Evolutionary conservation across 495 filamentous ascomycete genomes (phyloP), one percentile per base, ranked within the genome.

Genomic region (Neurospora tetrasperma): DNA sequence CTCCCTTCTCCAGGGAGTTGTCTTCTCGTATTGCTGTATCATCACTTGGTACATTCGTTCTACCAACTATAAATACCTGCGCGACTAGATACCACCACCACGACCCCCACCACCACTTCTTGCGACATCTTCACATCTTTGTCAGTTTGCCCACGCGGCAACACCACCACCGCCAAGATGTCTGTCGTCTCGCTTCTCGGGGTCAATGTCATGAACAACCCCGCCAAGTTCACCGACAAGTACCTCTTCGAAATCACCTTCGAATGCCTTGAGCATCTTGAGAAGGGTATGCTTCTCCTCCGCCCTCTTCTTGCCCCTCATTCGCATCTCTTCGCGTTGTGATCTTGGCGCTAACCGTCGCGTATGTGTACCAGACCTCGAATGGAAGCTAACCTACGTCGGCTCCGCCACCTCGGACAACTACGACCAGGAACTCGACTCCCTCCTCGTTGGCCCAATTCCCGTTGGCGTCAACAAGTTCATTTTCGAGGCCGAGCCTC

Each of bases 211-310:
- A 85, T 93, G 78, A 98, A 98, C 88, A 99, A 99, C 84, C 96
- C 96, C 74, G 94, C 96, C 74, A 86, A 90, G 70, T 98, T 98
- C 84, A 89, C 87, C 70, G 91, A 92, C 75, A 88, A 93, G 41
- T 99, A 98, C 80, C 88, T 94, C 81, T 97, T 99, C 71, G 96
- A 99, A 82, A 98, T 99, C 81, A 99, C 96, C 31, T 99, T 99
- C 74, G 96, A 98, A 83, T 98, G 95, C 80, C 89, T 98, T 20
- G 96, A 99, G 84, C 79, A 80, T 71, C 88, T 99, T 35, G 92
- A 95, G 80, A 97, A 98, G 83, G 94, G 94, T 95, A 80, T 71
- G 78, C 74, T 44, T 71, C 20, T 11, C 27, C n/a, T 42, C 41
- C 23, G 20, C 8, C 43, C 38, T 23, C 62, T 23, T 20, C 23